These are phyloP conservation scores for Cochlearia excelsa DNA, from an alignment of 345 rosid genomes.

Conservation along the genomic window DNA sequence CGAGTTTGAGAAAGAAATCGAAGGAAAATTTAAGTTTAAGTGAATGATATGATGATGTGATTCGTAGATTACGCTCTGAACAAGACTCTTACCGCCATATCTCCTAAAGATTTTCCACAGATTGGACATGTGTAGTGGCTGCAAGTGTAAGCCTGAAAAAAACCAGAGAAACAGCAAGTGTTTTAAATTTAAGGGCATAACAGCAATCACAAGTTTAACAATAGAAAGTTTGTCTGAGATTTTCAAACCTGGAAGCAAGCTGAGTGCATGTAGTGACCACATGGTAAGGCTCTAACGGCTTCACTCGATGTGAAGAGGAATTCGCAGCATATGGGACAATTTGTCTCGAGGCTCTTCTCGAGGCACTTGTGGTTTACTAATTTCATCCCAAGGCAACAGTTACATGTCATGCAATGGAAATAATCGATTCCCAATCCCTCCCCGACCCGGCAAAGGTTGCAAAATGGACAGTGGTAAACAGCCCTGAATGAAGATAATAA, in stretches of 20 bases:
- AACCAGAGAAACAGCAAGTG: slow-evolving; percentile 22
- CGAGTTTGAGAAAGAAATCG: background rate
- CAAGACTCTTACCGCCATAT: slow-evolving; percentile 70
- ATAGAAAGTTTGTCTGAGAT: slow-evolving; percentile 8
- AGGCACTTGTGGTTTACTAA: slow-evolving; percentile 74
- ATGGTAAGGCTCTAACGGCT: slow-evolving; percentile 78
- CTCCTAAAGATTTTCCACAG: slow-evolving; percentile 92
- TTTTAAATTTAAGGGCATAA: slow-evolving; percentile 3
- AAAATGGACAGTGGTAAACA: slow-evolving; percentile 85
- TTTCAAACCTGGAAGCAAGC: slow-evolving; percentile 83
- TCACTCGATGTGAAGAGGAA: slow-evolving; percentile 83
- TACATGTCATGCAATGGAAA: slow-evolving; percentile 97
- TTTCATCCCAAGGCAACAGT: slow-evolving; percentile 80
- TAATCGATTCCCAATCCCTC: slow-evolving; percentile 80
- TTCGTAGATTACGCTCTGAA: slow-evolving; percentile 8
- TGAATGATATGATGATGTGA: slow-evolving; percentile 10
- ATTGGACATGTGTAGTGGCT: slow-evolving; percentile 90
- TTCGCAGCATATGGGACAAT: slow-evolving; percentile 91
- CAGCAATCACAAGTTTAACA: slow-evolving; percentile 5
- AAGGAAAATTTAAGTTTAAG: background rate
- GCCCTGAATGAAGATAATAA: slow-evolving; percentile 43
- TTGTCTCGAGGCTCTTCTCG: slow-evolving; percentile 81
- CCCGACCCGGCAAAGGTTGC: slow-evolving; percentile 93
- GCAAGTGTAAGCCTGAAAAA: slow-evolving; percentile 82
- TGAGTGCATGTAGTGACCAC: slow-evolving; percentile 93